Conservation (phyloP, 805 yeast genomes). For the Starmera pachycereana region DNA sequence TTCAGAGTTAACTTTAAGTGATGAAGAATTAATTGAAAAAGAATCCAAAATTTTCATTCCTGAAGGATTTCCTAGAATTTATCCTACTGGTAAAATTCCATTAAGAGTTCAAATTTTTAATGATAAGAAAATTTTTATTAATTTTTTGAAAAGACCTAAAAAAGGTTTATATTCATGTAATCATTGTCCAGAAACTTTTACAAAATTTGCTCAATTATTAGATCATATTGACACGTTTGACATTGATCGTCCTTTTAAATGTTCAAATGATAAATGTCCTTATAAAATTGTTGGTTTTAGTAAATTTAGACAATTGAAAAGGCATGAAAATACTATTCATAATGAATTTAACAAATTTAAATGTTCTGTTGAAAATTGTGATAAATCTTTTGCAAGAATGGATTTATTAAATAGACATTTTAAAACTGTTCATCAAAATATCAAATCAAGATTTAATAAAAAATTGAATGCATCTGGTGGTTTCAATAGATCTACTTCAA, state of each 20-base stretch:
- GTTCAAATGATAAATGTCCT: slow-evolving; percentile 26
- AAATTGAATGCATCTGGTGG: slow-evolving; percentile 9
- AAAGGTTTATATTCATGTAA: slow-evolving; percentile 28
- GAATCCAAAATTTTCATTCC: slow-evolving; percentile 12
- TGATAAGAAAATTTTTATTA: slow-evolving; percentile 20
- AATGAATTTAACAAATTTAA: slow-evolving; percentile 31
- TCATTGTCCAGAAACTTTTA: slow-evolving; percentile 26
- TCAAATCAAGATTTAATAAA: slow-evolving; percentile 28
- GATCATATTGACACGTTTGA: slow-evolving; percentile 25
- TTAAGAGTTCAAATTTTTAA: slow-evolving; percentile 20
- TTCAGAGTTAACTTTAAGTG: no score
- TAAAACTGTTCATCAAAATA: slow-evolving; percentile 28
- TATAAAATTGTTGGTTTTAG: slow-evolving; percentile 32
- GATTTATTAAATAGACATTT: slow-evolving; percentile 27
- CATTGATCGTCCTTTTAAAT: slow-evolving; percentile 23
- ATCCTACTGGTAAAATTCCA: slow-evolving; percentile 15
- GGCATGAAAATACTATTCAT: slow-evolving; percentile 21
- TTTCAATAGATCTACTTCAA: slow-evolving; percentile 2
- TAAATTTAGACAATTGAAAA: slow-evolving; percentile 23
- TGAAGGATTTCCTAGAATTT: slow-evolving; percentile 15
- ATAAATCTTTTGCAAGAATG: slow-evolving; percentile 43
- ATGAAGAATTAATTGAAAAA: no score
- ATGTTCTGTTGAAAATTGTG: slow-evolving; percentile 73
- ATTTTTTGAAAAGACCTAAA: slow-evolving; percentile 19
- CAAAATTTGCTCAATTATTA: slow-evolving; percentile 21